Base-by-base conservation (phyloP, 192 early-diverging fungal genomes). In the Rhizoclosmatium sp. region DNA sequence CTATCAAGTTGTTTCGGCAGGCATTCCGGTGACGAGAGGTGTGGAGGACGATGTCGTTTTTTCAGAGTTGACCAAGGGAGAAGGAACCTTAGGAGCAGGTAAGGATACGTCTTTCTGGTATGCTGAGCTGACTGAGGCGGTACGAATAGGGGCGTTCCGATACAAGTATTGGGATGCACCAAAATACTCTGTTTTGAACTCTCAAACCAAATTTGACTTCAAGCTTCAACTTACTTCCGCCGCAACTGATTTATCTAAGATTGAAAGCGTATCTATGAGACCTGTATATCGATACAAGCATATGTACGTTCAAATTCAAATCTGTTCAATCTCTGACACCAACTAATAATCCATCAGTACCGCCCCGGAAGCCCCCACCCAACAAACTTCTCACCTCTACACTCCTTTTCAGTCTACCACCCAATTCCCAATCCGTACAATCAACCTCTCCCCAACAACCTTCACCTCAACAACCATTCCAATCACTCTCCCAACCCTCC, bases 91-190 rank as follows among this genome's bases (percentile, higher is more conserved):
- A 4, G 72, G 31, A 49, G 58, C 39, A 62, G 72, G 72, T 75
- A 62, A 75, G 40, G 10, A 23, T n/a, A 31, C 10, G 19, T 10
- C 31, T 31, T 31, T 31, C 31, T 31, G 31, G 31, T 31, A 31
- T 31, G 31, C 31, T 31, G 31, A 31, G 31, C 31, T 31, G 31
- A 31, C 31, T 31, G 31, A 31, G 31, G 31, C 31, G 31, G 31
- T 44, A 47, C 39, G 12, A 41, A 10, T 44, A 75, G 72, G 72
- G 7, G 41, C 72, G 9, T 75, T 75, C 40, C 72, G 72, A 10
- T 75, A 75, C 59, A 75, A 49, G 47, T 46, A 62, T 23, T 75
- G 72, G 72, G 72, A 75, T 46, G 72, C 72, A 21, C 59, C 72
- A 14, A 59, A 62, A 62, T 75, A 75, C 72, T 31, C 59, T 42